These are phyloP conservation scores for Areca catechu DNA, from an alignment of 176 grass and related monocot genomes.

Conservation along the genomic window DNA sequence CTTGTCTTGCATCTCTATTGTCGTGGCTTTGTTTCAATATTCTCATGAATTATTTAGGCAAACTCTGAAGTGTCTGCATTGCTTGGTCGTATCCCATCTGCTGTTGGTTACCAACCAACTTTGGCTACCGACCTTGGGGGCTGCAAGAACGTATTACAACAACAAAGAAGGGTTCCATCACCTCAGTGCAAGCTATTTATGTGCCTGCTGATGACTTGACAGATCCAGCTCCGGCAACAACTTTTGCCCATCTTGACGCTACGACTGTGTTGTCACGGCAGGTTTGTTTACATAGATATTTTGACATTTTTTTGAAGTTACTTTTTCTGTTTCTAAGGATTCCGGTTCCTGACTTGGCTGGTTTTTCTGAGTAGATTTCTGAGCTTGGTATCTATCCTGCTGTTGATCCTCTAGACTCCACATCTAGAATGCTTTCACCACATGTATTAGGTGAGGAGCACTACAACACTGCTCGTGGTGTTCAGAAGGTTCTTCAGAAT, in stretches of 20 bases:
- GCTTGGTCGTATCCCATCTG: not conserved
- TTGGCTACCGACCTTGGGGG: not conserved
- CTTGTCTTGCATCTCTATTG: too few relatives aligned
- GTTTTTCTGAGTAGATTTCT: not conserved
- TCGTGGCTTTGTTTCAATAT: not conserved
- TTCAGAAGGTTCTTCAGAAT: too few relatives aligned
- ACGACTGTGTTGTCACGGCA: not conserved
- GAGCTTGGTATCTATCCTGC: slow-evolving; percentile 1
- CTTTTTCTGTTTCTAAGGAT: too few relatives aligned
- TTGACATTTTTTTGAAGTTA: too few relatives aligned
- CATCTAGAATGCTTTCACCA: slow-evolving; percentile 5
- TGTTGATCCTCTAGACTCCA: not conserved
- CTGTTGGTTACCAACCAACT: slow-evolving; percentile 7
- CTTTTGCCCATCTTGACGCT: slow-evolving; percentile 3
- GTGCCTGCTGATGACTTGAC: slow-evolving; percentile 11
- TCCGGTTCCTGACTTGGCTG: too few relatives aligned
- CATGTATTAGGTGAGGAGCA: slow-evolving; percentile 2
- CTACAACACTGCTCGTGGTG: slow-evolving; percentile 3
- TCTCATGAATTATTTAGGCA: not conserved
- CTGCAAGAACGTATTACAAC: too few relatives aligned
- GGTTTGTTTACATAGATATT: too few relatives aligned
- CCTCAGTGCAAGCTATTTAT: slow-evolving; percentile 2
- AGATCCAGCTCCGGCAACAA: not conserved
- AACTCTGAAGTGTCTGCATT: slow-evolving; percentile 8
- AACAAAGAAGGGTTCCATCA: not conserved